Conservation (phyloP, 2,329 filamentous ascomycete species). For the Metarhizium album region DNA sequence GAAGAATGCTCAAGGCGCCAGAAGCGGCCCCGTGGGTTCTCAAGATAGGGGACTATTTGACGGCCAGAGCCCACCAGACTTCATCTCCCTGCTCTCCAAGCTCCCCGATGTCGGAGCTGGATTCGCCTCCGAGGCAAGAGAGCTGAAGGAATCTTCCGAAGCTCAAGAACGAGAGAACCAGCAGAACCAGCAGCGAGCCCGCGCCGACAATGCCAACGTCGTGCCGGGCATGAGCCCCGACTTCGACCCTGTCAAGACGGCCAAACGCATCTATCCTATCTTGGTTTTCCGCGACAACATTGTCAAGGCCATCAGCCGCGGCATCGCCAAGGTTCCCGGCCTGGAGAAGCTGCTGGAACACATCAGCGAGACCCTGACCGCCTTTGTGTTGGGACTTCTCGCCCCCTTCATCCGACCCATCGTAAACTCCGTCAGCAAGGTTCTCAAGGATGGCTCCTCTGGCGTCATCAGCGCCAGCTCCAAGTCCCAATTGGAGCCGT, state of each 20-base stretch:
- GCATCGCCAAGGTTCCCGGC: conserved; percentile 86
- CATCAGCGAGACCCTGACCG: conserved; percentile 83
- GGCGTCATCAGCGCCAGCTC: conserved; percentile 57
- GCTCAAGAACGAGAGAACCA: conserved; percentile 52
- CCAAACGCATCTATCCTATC: conserved; percentile 84
- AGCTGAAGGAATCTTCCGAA: conserved; percentile 49
- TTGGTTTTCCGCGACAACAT: conserved; percentile 90
- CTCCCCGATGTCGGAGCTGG: conserved; percentile 60
- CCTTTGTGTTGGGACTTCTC: conserved; percentile 83
- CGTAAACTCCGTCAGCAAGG: conserved; percentile 75
- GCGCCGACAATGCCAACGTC: conserved; percentile 39
- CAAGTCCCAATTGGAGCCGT: conserved; percentile 67
- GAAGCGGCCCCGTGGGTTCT: conserved; percentile 22
- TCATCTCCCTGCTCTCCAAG: conserved; percentile 64
- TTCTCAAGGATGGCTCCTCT: conserved; percentile 76
- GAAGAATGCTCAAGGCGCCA: conserved; percentile 51
- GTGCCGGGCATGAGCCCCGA: conserved; percentile 64
- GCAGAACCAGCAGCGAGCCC: conserved; percentile 30
- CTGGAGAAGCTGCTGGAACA: conserved; percentile 85
- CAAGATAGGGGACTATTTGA: conserved; percentile 32
- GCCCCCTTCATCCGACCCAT: conserved; percentile 88
- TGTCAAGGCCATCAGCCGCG: conserved; percentile 72
- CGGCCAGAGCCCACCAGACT: conserved; percentile 35
- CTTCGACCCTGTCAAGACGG: conserved; percentile 69
- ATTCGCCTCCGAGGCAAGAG: conserved; percentile 55